Conservation (phyloP, 2,329 filamentous ascomycete genomes). For the Ceratocystiopsis sp. region DNA sequence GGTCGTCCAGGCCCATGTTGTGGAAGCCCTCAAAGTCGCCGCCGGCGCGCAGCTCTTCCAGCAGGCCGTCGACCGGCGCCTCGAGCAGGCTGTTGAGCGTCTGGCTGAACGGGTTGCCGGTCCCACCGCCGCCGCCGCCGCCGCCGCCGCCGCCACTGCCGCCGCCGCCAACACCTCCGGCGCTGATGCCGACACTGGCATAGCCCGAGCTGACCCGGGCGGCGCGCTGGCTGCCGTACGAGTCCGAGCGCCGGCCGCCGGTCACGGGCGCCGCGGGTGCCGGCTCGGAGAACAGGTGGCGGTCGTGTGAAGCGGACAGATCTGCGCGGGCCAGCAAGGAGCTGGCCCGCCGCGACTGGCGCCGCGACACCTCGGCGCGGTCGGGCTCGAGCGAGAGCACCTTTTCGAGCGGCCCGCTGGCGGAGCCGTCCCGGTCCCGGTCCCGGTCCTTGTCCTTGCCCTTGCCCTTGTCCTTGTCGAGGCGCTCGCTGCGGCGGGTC, state of each 20-base stretch:
- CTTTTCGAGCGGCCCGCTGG: slow-evolving; percentile 31
- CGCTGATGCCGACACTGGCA: too few species aligned
- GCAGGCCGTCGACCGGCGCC: slow-evolving; percentile 48
- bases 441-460: not conserved
- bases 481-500: slow-evolving; percentile 31
- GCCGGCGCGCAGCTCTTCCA: slow-evolving; percentile 49
- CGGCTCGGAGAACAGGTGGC: slow-evolving; percentile 61
- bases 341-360: slow-evolving; percentile 65
- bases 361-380: slow-evolving; percentile 34
- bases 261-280: slow-evolving; percentile 19
- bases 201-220: slow-evolving; percentile 41
- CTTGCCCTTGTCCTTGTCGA: slow-evolving; percentile 20
- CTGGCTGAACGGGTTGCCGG: slow-evolving; percentile 23
- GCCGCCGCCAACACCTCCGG: not conserved
- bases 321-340: slow-evolving; percentile 80
- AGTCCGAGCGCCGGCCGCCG: slow-evolving; percentile 48
- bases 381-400: slow-evolving; percentile 59
- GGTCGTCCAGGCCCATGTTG: slow-evolving; percentile 55
- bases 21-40: slow-evolving; percentile 51
- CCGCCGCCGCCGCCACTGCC: slow-evolving; percentile 16
- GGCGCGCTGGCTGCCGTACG: slow-evolving; percentile 50
- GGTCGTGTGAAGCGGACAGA: slow-evolving; percentile 68
- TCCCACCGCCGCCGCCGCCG: slow-evolving; percentile 9
- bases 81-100: slow-evolving; percentile 47
- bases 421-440: slow-evolving; percentile 9